These are phyloP conservation scores for Solanum chilense DNA, from an alignment of 257 asterid species.

Conservation along the genomic window DNA sequence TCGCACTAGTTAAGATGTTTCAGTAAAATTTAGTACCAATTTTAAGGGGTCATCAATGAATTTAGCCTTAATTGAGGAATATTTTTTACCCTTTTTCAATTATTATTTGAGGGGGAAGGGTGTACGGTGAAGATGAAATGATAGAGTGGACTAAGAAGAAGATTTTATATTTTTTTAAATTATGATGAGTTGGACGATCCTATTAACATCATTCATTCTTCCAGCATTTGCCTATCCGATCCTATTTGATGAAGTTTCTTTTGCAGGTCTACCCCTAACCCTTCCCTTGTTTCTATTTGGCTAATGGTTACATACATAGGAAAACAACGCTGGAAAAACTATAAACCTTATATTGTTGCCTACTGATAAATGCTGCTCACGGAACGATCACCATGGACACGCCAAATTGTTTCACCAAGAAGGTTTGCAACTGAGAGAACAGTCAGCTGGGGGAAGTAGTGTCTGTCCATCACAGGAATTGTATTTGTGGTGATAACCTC, in stretches of 20 bases:
- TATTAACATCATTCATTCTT: background rate
- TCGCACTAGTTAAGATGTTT: too few relatives aligned
- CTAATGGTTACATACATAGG: background rate
- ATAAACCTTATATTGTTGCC: background rate
- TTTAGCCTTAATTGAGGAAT: too few relatives aligned
- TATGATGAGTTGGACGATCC: background rate
- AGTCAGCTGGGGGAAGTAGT: slow-evolving; percentile 77
- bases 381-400: slow-evolving; percentile 84
- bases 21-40: too few relatives aligned
- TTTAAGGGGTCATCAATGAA: too few relatives aligned
- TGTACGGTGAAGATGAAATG: background rate
- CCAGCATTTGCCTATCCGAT: background rate
- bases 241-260: background rate
- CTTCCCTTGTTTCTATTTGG: background rate
- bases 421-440: slow-evolving; percentile 90
- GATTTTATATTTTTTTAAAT: too few relatives aligned
- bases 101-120: background rate
- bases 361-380: slow-evolving; percentile 89
- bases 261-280: background rate
- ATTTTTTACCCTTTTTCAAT: too few relatives aligned
- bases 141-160: background rate
- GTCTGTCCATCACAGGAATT: slow-evolving; percentile 65
- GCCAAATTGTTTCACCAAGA: slow-evolving; percentile 93
- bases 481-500: slow-evolving; percentile 90
- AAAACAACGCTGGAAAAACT: background rate